Evolutionary conservation across 2,329 filamentous ascomycete genomes (phyloP).

Genomic region (Arthrobotrys pseudoclavata): DNA sequence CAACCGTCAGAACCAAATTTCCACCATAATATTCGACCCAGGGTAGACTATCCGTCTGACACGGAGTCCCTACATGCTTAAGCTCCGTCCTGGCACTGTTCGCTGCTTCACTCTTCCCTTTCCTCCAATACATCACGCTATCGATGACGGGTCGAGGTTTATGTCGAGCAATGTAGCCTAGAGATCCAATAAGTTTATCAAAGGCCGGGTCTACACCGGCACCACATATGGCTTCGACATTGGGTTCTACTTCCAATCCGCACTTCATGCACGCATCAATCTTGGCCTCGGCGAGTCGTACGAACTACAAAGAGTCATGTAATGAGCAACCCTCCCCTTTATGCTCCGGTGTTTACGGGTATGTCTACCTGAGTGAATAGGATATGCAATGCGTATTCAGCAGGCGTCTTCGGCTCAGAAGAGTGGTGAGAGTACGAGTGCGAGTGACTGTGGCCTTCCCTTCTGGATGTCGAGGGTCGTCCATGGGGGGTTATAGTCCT

Average conservation of each 20-base stretch:
- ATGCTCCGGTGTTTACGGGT: constrained; percentile 12
- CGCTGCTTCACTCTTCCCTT: constrained; percentile 91
- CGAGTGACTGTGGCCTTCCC: constrained; percentile 70
- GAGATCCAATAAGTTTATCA: constrained; percentile 91
- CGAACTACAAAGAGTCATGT: constrained; percentile 73
- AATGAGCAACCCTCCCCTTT: constrained; percentile 28
- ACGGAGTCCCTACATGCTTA: constrained; percentile 59
- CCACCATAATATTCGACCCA: background rate
- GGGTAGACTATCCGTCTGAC: background rate
- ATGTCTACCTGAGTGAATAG: constrained; percentile 85
- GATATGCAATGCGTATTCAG: constrained; percentile 96
- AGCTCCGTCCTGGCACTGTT: constrained; percentile 73
- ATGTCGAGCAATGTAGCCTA: constrained; percentile 90
- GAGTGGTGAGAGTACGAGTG: constrained; percentile 78
- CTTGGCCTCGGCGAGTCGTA: constrained; percentile 95
- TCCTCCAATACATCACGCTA: constrained; percentile 97
- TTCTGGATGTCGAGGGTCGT: constrained; percentile 61
- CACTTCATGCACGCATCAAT: constrained; percentile 84
- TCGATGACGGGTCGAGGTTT: constrained; percentile 97
- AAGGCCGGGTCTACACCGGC: constrained; percentile 88
- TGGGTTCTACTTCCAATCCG: constrained; percentile 81
- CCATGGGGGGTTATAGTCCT: constrained; percentile 58
- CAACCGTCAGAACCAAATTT: constrained; percentile 6
- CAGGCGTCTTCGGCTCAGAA: constrained; percentile 83
- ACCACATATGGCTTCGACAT: constrained; percentile 90